Evolutionary conservation across 306 rosid genomes (phyloP).

Genomic region (Castanospermum australe): DNA sequence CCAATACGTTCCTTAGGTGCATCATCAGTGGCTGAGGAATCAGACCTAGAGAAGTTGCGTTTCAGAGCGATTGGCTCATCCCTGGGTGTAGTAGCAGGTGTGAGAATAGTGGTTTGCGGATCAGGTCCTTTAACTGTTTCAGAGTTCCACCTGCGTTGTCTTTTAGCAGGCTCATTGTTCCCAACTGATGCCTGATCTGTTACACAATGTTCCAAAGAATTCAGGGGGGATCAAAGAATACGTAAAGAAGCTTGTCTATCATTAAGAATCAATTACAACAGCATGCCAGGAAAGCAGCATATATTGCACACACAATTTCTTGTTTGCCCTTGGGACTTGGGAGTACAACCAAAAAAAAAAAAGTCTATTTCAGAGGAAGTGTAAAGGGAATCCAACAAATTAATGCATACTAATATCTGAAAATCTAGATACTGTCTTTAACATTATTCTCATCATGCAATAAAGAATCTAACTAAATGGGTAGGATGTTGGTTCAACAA

Average conservation of each 20-base stretch:
- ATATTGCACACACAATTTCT: background rate
- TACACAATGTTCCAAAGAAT: slow-evolving; percentile 17
- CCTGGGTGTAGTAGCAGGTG: slow-evolving; percentile 58
- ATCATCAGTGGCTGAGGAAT: slow-evolving; percentile 69
- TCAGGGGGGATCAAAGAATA: background rate
- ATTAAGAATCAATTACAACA: background rate
- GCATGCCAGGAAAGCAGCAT: background rate
- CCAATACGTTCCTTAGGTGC: slow-evolving; percentile 84
- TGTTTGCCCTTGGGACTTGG: background rate
- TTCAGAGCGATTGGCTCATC: slow-evolving; percentile 47
- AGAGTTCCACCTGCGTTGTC: slow-evolving; percentile 91
- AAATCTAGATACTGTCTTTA: background rate
- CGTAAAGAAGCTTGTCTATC: background rate
- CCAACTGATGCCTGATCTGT: slow-evolving; percentile 64
- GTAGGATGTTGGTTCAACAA: background rate
- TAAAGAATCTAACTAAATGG: background rate
- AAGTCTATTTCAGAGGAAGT: background rate
- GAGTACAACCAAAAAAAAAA: too few species aligned
- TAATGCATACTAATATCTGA: background rate
- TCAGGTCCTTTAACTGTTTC: slow-evolving; percentile 64
- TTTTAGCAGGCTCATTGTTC: slow-evolving; percentile 74
- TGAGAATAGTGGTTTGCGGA: slow-evolving; percentile 49
- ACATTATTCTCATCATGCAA: background rate
- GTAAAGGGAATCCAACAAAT: background rate
- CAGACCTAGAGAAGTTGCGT: slow-evolving; percentile 66